Percentiles rank a stretch among this genome's conserved stretches.
These are phyloP conservation scores for Ceratobasidium papillatum DNA, from an alignment of 1,284 basidiomycete species.

Conservation along the genomic window DNA sequence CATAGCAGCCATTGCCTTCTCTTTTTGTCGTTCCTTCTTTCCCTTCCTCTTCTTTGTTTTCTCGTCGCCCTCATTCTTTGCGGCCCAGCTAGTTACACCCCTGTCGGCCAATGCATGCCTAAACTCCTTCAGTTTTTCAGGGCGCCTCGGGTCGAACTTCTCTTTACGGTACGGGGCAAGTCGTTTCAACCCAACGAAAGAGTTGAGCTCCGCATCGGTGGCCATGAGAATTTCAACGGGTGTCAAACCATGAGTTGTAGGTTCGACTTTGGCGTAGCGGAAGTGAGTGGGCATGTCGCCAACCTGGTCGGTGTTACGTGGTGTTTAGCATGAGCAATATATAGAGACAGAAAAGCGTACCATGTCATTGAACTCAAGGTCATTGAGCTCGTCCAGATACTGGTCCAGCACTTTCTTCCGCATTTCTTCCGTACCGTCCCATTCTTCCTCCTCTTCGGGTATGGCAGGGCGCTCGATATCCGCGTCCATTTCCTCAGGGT, in stretches of 20 bases:
- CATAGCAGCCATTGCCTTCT: slow-evolving; percentile 41
- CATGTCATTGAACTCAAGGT: slow-evolving; percentile 94
- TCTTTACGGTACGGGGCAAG: slow-evolving; percentile 86
- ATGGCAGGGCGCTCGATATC: slow-evolving; percentile 56
- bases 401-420: slow-evolving; percentile 80
- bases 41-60: slow-evolving; percentile 52
- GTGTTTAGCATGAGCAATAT: slow-evolving; percentile 11
- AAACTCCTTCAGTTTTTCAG: slow-evolving; percentile 71
- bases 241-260: slow-evolving; percentile 76
- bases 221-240: slow-evolving; percentile 92
- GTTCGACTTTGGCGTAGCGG: slow-evolving; percentile 82
- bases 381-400: slow-evolving; percentile 91
- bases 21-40: slow-evolving; percentile 54
- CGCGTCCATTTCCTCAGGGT: slow-evolving; percentile 76
- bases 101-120: slow-evolving; percentile 63
- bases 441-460: slow-evolving; percentile 59
- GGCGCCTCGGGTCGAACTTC: slow-evolving; percentile 55
- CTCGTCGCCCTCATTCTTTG: slow-evolving; percentile 50
- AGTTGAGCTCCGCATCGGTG: slow-evolving; percentile 92
- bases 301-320: slow-evolving; percentile 57
- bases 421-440: slow-evolving; percentile 89
- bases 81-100: slow-evolving; percentile 50
- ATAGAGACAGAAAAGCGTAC: slow-evolving; percentile 58
- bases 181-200: slow-evolving; percentile 87
- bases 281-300: slow-evolving; percentile 93